Base-by-base conservation (phyloP, 306 rosid genomes). In the Arachis hypogaea region DNA sequence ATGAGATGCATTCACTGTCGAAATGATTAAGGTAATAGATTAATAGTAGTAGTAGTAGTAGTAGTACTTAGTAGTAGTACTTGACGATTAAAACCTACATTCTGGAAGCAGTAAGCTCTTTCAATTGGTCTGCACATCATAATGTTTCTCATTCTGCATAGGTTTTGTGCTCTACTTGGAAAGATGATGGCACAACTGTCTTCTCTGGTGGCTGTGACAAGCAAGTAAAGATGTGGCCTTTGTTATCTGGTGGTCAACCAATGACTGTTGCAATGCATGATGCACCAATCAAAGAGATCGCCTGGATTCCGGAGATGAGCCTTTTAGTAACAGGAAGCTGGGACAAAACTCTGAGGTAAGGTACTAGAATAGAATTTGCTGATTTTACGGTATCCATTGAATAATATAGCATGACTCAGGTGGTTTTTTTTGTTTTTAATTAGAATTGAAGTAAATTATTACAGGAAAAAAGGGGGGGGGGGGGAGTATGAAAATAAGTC, bases 221-320 rank as follows among this genome's bases (percentile, higher is more conserved):
- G 85, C 97, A 91, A 81, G 98, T 85, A 9, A 94, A 94, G 76
- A 94, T 94, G 97, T 94, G 98, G 97, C 92, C 98, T 62, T 76
- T 84, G 28, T 60, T 86, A 77, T 87, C 97, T 43, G 97, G 96
- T 58, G 88, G 91, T 59, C 97, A 94, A 79, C 76, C 96, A 43
- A 61, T 91, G 84, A 86, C 98, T 16, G 92, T 89, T 14, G 94
- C 97, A 42, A 91, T 89, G 98, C 98, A 94, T 71, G 98, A 94
- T 49, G 93, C 87, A 4, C 96, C 98, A 4, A 78, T 91, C 45
- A 91, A 86, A 79, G 96, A 94, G 11, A 57, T 94, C 50, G 89
- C 95, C 28, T 94, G 98, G 97, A 87, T 94, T 49, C 95, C 96
- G 3, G 96, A 92, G 85, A 88, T 94, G 83, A 89, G 63, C 76